These are phyloP conservation scores for Trichoderma sp. DNA, from an alignment of 2,329 filamentous ascomycete species.

Conservation along the genomic window DNA sequence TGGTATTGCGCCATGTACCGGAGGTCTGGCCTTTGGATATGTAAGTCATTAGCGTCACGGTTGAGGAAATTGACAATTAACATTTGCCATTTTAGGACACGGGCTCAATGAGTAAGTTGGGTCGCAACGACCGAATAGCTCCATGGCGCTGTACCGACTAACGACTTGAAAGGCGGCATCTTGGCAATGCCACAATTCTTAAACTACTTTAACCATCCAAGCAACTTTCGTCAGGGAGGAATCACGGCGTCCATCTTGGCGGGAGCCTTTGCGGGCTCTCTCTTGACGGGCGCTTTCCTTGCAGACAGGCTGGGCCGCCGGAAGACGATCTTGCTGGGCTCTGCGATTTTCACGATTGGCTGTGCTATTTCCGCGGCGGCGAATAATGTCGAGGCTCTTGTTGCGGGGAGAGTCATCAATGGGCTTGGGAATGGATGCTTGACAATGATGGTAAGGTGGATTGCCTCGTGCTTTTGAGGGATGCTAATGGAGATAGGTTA, in stretches of 20 bases:
- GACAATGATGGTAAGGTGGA: slow-evolving; percentile 19
- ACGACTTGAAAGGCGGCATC: slow-evolving; percentile 10
- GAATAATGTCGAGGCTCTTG: slow-evolving; percentile 22
- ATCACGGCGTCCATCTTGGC: slow-evolving; percentile 25
- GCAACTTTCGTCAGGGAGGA: slow-evolving; percentile 23
- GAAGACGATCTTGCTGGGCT: slow-evolving; percentile 17
- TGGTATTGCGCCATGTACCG: slow-evolving; percentile 24
- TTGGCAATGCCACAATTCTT: slow-evolving; percentile 24
- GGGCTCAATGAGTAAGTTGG: slow-evolving; percentile 23
- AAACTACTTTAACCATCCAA: slow-evolving; percentile 23
- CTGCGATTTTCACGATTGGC: slow-evolving; percentile 21
- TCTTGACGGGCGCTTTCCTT: slow-evolving; percentile 22
- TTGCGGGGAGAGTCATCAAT: slow-evolving; percentile 24
- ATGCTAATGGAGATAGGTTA: slow-evolving; percentile 4
- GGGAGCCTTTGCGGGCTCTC: slow-evolving; percentile 21
- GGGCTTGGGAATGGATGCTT: slow-evolving; percentile 23
- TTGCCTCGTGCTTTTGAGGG: not conserved
- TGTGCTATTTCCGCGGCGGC: slow-evolving; percentile 12
- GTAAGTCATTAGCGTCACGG: slow-evolving; percentile 7
- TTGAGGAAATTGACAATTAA: not conserved
- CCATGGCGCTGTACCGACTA: not conserved
- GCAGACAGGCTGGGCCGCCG: slow-evolving; percentile 18
- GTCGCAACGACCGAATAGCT: not conserved
- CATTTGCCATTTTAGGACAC: slow-evolving; percentile 6
- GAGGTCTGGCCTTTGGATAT: slow-evolving; percentile 25